Base-by-base conservation (phyloP, 768 basidiomycete genomes). In the Arthromyces matolae region DNA sequence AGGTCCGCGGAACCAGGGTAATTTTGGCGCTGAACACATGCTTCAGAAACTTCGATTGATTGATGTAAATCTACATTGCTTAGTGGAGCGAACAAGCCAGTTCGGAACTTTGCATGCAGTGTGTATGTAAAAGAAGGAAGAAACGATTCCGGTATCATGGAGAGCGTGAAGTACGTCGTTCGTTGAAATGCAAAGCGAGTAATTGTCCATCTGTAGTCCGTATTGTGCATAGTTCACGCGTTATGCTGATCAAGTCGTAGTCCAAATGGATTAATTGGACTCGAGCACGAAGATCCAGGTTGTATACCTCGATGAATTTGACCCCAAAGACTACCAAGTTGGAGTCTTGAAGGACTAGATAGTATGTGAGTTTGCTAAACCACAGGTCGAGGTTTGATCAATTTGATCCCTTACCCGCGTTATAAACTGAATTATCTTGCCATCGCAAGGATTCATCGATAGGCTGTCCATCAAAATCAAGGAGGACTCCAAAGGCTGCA, bases 261-360 rank as follows among this genome's bases (percentile, higher is more conserved):
- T 38, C 42, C 52, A 82, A 80, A 46, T 80, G 73, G 38, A 89
- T 83, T 56, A 84, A 81, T 67, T 90, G 88, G 31, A 82, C 76
- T 56, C 87, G 74, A 19, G 73, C 66, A 14, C 84, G 83, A 0
- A 79, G 81, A 54, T 85, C 81, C 22, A 89, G 79, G 57, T 89
- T 76, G 28, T 83, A 79, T 23, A 91, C 80, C 61, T 90, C 88
- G 56, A 90, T 76, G 54, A 86, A 88, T 7, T 76, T 82, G 7
- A 81, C 76, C 54, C 87, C 84, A 60, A 91, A 86, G 1, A 84
- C 89, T 37, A 91, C 69, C 19, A 91, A 78, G 58, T 86, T 90
- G 0, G 89, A 88, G 62, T 84, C 86, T 56, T 82, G 83, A 22
- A 89, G 72, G 3, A 84, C 88, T 90, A 59, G 14, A 22, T 2